These are phyloP conservation scores for Pulveroboletus ravenelii DNA, from an alignment of 768 basidiomycete species.

Conservation along the genomic window DNA sequence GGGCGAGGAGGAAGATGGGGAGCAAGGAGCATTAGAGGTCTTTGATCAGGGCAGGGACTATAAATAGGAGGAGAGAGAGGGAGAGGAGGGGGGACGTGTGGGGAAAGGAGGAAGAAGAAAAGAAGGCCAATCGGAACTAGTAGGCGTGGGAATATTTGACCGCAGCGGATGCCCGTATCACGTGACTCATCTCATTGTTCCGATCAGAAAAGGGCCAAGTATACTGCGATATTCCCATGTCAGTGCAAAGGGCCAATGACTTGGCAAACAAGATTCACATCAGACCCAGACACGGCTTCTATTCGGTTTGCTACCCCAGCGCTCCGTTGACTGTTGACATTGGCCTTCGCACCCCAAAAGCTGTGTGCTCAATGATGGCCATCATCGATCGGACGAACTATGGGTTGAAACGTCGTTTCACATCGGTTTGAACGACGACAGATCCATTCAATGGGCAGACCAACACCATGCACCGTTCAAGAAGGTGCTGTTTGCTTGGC, in stretches of 20 bases:
- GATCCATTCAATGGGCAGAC: not conserved
- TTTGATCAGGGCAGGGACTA: not conserved
- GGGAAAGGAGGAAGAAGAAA: conserved; percentile 16
- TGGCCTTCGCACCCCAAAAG: not conserved
- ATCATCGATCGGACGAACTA: no score
- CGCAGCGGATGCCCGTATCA: not conserved
- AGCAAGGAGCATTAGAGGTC: conserved; percentile 2
- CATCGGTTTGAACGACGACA: not conserved
- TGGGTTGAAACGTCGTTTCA: conserved; percentile 9
- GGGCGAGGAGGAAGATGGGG: conserved; percentile 1
- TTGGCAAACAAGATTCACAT: no score
- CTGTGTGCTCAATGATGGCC: no score
- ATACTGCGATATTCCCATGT: no score
- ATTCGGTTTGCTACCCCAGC: no score
- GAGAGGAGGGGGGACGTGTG: not conserved
- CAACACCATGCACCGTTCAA: not conserved
- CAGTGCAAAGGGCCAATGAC: no score
- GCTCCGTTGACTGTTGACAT: no score
- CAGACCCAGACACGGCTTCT: no score
- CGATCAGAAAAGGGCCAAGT: no score
- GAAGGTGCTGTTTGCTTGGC: no score
- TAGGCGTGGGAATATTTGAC: conserved; percentile 11
- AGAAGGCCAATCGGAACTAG: conserved; percentile 4
- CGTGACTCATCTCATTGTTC: no score
- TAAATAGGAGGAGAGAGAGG: not conserved